phyloP scores from a whole-genome alignment of 2,329 filamentous ascomycete genomes.

The Grosmannia clavigera region DNA sequence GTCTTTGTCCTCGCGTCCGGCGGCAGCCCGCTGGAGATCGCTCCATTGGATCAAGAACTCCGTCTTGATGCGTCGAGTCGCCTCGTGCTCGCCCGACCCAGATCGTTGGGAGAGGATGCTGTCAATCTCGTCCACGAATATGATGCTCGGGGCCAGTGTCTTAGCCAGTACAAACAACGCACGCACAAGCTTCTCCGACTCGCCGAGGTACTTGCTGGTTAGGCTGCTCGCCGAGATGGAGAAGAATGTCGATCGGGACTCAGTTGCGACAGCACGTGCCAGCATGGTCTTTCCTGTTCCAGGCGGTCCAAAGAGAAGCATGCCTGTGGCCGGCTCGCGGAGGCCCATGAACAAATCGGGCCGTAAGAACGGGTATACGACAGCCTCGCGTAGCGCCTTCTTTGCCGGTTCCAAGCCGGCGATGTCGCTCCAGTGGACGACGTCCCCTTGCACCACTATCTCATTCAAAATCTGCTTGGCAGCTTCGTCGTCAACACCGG shows the following conservation, averaged over 20 bases:
- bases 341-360: constrained; percentile 94
- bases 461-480: constrained; percentile 93
- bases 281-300: constrained; percentile 99
- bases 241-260: constrained; percentile 91
- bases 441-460: constrained; percentile 85
- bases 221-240: constrained; percentile 90
- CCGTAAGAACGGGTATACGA: constrained; percentile 91
- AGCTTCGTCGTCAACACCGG: constrained; percentile 67
- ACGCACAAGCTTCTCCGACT: constrained; percentile 90
- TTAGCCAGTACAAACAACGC: constrained; percentile 88
- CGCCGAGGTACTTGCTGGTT: constrained; percentile 91
- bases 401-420: constrained; percentile 86
- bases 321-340: constrained; percentile 83
- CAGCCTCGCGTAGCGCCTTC: constrained; percentile 81
- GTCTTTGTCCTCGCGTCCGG: constrained; percentile 59
- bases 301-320: constrained; percentile 91
- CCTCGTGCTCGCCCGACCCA: constrained; percentile 80
- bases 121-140: constrained; percentile 98
- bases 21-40: constrained; percentile 75
- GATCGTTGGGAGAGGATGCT: constrained; percentile 77
- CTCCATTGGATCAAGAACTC: constrained; percentile 98
- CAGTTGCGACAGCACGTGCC: constrained; percentile 84
- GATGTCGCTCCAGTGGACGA: constrained; percentile 90
- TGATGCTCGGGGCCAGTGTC: constrained; percentile 81
- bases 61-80: constrained; percentile 87